A percentile compares a stretch with the other conserved stretches of the same genome.
Evolutionary conservation across 306 rosid species (phyloP).

Genomic region (Benincasa hispida): DNA sequence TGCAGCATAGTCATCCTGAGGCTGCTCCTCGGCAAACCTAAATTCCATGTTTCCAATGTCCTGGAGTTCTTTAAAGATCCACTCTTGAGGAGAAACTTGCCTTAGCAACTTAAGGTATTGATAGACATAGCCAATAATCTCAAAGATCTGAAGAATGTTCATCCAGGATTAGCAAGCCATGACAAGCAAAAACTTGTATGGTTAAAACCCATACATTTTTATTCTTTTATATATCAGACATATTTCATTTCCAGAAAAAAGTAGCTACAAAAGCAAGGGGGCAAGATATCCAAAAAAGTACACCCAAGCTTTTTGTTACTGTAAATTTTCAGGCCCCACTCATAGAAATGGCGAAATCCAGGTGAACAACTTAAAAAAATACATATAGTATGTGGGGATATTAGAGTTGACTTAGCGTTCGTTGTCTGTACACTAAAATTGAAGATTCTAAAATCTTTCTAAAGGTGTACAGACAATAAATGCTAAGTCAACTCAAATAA

Average conservation of each 20-base stretch:
- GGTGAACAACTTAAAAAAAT: too few species aligned
- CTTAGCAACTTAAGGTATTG: slow-evolving; percentile 69
- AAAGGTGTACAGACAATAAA: too few species aligned
- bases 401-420: too few species aligned
- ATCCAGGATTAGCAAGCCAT: not conserved
- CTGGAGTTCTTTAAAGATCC: slow-evolving; percentile 94
- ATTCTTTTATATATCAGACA: not conserved
- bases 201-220: not conserved
- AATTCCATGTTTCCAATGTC: slow-evolving; percentile 90
- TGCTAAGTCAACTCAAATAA: too few species aligned
- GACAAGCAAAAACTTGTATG: slow-evolving; percentile 6
- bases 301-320: too few species aligned
- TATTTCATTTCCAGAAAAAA: not conserved
- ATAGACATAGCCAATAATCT: slow-evolving; percentile 73
- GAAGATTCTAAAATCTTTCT: too few species aligned
- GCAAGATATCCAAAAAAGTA: not conserved
- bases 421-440: too few species aligned
- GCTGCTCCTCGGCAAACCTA: slow-evolving; percentile 91
- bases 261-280: not conserved
- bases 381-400: too few species aligned
- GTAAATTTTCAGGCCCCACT: too few species aligned
- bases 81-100: slow-evolving; percentile 68
- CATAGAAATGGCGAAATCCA: too few species aligned
- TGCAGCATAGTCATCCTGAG: slow-evolving; percentile 94
- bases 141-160: slow-evolving; percentile 45